These are phyloP conservation scores for Penicillium cinerascens DNA, from an alignment of 495 filamentous ascomycete species.

Conservation along the genomic window DNA sequence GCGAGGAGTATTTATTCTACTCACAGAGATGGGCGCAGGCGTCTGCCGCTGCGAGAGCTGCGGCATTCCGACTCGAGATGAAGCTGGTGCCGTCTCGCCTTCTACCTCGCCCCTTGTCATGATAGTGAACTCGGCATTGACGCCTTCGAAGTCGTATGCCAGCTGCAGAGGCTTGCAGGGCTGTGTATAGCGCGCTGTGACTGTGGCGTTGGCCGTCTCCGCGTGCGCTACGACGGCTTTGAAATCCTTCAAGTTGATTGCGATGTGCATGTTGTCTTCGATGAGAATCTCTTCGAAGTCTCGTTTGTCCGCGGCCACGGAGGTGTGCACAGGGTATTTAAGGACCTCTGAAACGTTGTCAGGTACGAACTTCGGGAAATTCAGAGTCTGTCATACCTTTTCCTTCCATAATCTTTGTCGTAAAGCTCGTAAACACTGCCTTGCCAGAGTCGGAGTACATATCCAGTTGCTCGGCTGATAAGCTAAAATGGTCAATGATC, in stretches of 20 bases:
- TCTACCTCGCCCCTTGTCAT: conserved; percentile 88
- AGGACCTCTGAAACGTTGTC: conserved; percentile 61
- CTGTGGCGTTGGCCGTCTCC: conserved; percentile 62
- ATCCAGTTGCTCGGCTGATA: conserved; percentile 86
- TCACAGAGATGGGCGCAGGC: conserved; percentile 14
- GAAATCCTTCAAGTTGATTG: conserved; percentile 92
- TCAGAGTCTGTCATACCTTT: conserved; percentile 55
- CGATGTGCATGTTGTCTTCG: conserved; percentile 77
- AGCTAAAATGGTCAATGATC: conserved; percentile 87
- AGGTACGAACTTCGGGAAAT: not conserved
- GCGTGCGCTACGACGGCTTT: conserved; percentile 86
- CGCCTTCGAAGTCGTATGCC: conserved; percentile 68
- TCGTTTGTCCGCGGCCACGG: conserved; percentile 76
- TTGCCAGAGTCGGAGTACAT: conserved; percentile 70
- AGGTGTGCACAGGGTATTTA: conserved; percentile 91
- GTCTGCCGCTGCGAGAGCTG: conserved; percentile 35
- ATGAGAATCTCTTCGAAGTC: conserved; percentile 84
- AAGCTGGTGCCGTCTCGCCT: conserved; percentile 35
- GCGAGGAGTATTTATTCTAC: conserved; percentile 13
- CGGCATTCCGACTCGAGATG: conserved; percentile 28
- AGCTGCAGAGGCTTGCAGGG: conserved; percentile 83
- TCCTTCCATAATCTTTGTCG: conserved; percentile 80
- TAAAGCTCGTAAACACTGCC: conserved; percentile 87
- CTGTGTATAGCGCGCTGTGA: conserved; percentile 75
- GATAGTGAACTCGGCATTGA: conserved; percentile 81